Percentiles rank a stretch among this genome's conserved stretches.
Conservation (phyloP, 805 yeast genomes). For the Lachancea waltii region DNA sequence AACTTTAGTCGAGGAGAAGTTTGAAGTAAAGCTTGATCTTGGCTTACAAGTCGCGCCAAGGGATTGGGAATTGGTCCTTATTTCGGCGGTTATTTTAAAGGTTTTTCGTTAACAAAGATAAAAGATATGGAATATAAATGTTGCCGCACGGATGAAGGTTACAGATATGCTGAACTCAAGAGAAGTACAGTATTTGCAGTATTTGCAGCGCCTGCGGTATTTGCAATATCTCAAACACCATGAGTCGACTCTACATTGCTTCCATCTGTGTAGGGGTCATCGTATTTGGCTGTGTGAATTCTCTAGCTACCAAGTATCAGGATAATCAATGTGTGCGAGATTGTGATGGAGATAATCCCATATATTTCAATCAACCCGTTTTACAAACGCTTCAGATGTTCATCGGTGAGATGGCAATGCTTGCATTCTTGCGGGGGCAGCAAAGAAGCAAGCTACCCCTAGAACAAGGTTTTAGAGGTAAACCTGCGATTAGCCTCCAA, state of each 20-base stretch:
- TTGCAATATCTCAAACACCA: not conserved
- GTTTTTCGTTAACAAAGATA: too few species aligned
- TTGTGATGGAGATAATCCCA: constrained; percentile 27
- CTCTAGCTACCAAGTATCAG: constrained; percentile 67
- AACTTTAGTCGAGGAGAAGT: not conserved
- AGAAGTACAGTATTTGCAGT: too few species aligned
- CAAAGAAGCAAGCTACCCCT: not conserved
- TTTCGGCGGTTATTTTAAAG: not conserved
- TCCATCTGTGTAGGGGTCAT: constrained; percentile 43
- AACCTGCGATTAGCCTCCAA: constrained; percentile 14
- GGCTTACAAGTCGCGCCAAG: not conserved
- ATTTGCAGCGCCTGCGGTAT: too few species aligned
- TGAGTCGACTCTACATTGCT: not conserved
- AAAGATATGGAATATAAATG: too few species aligned
- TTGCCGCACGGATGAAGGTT: too few species aligned
- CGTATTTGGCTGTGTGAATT: constrained; percentile 64
- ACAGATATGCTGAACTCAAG: too few species aligned
- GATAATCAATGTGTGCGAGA: constrained; percentile 62
- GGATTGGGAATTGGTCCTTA: not conserved
- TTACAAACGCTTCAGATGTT: constrained; percentile 79
- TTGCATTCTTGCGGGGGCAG: constrained; percentile 34
- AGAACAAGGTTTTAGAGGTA: constrained; percentile 1
- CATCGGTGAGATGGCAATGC: constrained; percentile 55
- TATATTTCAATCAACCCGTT: constrained; percentile 66
- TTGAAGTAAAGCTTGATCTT: not conserved